A percentile compares a stretch with the other conserved stretches of the same genome.
phyloP scores from a whole-genome alignment of 2,329 filamentous ascomycete species.

The Nectriaceae sp. region DNA sequence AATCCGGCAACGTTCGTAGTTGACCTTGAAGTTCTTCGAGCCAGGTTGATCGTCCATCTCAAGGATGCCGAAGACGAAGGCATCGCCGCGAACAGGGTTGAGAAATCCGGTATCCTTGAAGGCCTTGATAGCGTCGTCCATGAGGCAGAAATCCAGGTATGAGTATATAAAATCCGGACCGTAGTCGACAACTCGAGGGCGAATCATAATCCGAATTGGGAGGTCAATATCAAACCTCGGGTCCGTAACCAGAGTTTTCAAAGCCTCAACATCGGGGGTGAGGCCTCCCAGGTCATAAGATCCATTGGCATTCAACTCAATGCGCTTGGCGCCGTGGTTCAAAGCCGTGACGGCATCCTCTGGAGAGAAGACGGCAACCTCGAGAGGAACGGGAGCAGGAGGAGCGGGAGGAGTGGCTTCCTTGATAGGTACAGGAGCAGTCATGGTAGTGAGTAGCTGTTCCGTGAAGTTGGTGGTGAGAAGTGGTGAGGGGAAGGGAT shows the following conservation, averaged over 20 bases:
- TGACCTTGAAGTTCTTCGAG: conserved; percentile 32
- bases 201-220: conserved; percentile 57
- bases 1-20: conserved; percentile 39
- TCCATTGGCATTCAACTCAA: conserved; percentile 55
- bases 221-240: conserved; percentile 33
- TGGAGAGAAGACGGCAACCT: conserved; percentile 56
- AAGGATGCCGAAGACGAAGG: conserved; percentile 59
- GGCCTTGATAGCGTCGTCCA: conserved; percentile 41
- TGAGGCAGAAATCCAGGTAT: conserved; percentile 42
- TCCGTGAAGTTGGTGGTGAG: not conserved
- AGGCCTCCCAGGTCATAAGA: conserved; percentile 55
- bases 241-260: conserved; percentile 22
- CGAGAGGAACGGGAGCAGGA: conserved; percentile 42
- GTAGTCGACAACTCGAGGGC: conserved; percentile 40
- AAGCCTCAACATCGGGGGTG: conserved; percentile 48
- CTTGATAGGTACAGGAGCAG: no score
- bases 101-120: conserved; percentile 43
- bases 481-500: not conserved
- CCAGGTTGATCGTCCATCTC: conserved; percentile 2
- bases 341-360: conserved; percentile 41
- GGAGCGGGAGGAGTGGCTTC: no score
- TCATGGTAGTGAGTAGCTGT: conserved; percentile 3
- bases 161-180: conserved; percentile 52
- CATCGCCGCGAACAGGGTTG: conserved; percentile 46
- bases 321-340: conserved; percentile 46